Percentiles rank a stretch among this genome's conserved stretches.
These are phyloP conservation scores for Colletotrichum lentis DNA, from an alignment of 2,329 filamentous ascomycete species.

Conservation along the genomic window DNA sequence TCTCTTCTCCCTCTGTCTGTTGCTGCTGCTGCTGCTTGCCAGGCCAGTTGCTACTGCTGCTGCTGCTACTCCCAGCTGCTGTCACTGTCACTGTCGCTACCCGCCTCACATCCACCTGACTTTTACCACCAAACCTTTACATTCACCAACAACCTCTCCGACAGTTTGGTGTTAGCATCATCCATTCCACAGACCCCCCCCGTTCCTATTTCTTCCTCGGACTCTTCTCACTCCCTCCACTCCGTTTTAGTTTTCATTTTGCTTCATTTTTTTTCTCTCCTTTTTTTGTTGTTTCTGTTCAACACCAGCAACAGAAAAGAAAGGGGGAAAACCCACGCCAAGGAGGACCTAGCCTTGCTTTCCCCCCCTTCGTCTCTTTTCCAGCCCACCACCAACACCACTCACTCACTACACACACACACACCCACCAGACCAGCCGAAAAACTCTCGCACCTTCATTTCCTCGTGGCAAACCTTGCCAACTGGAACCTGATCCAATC, in stretches of 20 bases:
- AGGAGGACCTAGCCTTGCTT: constrained; percentile 12
- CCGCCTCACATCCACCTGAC: background rate
- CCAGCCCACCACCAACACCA: background rate
- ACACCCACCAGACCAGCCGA: no score
- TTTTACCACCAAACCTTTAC: background rate
- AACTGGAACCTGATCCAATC: constrained; percentile 12
- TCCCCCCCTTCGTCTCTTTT: background rate
- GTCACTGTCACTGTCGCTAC: background rate
- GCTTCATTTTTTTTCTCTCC: no score
- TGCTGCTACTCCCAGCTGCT: background rate
- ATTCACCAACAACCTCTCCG: background rate
- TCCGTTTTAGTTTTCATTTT: background rate
- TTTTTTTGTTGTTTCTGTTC: background rate
- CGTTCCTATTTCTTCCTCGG: background rate
- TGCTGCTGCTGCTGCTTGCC: background rate
- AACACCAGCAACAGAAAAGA: constrained; percentile 15
- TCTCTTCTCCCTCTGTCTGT: background rate
- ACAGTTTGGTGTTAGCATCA: constrained; percentile 8
- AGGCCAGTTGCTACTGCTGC: background rate
- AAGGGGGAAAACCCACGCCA: no score
- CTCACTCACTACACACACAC: no score
- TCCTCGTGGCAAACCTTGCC: constrained; percentile 35
- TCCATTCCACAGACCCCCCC: constrained; percentile 13
- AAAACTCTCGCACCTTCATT: constrained; percentile 22
- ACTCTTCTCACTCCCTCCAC: background rate